A percentile compares a stretch with the other conserved stretches of the same genome.
These are phyloP conservation scores for Candida glucosophila DNA, from an alignment of 1,139 yeast species.

Conservation along the genomic window DNA sequence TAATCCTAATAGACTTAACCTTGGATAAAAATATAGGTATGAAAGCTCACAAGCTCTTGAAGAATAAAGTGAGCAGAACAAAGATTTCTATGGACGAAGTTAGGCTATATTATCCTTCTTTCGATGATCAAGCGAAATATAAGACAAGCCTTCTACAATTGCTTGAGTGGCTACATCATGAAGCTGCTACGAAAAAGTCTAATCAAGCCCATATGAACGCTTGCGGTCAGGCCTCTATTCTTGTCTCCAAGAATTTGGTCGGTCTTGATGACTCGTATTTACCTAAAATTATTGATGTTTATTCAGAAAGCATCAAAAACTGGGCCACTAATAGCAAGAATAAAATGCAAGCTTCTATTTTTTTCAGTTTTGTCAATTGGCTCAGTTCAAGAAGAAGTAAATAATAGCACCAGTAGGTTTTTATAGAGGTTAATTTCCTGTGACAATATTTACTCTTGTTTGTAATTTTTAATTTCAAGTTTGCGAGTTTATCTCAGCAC, in stretches of 20 bases:
- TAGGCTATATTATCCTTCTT: conserved; percentile 10
- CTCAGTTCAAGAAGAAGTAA: conserved; percentile 39
- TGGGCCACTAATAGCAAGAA: conserved; percentile 50
- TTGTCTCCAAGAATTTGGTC: conserved; percentile 49
- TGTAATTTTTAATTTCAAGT: too few relatives aligned
- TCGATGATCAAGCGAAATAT: conserved; percentile 9
- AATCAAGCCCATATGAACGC: conserved; percentile 46
- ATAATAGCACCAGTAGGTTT: too few relatives aligned
- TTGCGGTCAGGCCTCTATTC: conserved; percentile 55
- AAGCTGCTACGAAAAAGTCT: conserved; percentile 31
- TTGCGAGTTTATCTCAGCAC: too few relatives aligned
- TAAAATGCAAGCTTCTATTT: conserved; percentile 52
- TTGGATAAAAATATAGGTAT: conserved; percentile 61
- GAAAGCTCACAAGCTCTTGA: conserved; percentile 67
- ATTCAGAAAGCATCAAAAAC: conserved; percentile 42
- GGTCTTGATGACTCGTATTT: conserved; percentile 20
- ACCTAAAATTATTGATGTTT: conserved; percentile 43
- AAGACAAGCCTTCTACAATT: conserved; percentile 14
- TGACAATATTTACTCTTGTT: too few relatives aligned
- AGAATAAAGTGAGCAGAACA: conserved; percentile 52
- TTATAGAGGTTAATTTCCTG: too few relatives aligned
- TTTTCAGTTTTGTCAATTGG: conserved; percentile 81
- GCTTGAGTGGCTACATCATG: conserved; percentile 28
- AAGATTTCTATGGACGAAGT: conserved; percentile 20
- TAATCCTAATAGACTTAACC: conserved; percentile 56